Percentiles rank a stretch among this genome's conserved stretches.
These are phyloP conservation scores for Rubia tinctorum DNA, from an alignment of 305 asterid species.

Conservation along the genomic window DNA sequence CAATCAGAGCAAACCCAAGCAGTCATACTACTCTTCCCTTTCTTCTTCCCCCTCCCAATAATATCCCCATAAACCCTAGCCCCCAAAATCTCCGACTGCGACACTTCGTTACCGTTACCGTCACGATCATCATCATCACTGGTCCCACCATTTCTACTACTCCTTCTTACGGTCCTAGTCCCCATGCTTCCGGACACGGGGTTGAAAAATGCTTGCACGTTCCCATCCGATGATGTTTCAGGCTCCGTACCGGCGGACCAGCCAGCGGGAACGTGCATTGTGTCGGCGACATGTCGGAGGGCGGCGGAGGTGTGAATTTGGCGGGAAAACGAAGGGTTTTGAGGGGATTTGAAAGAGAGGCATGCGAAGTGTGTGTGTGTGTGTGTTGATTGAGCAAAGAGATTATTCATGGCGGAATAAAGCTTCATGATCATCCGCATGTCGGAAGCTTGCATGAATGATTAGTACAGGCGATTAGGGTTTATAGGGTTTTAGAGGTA, in stretches of 20 bases:
- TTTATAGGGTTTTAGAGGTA: conserved; percentile 23
- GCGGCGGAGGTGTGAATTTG: conserved; percentile 34
- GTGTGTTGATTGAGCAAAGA: conserved; percentile 25
- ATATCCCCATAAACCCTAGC: conserved; percentile 49
- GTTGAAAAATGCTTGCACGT: conserved; percentile 49
- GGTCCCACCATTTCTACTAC: conserved; percentile 3
- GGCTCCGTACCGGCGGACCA: conserved; percentile 31
- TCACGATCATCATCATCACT: conserved; percentile 6
- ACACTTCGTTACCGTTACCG: conserved; percentile 2
- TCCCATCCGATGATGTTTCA: conserved; percentile 14
- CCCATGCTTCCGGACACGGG: conserved; percentile 47
- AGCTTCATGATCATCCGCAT: conserved; percentile 62
- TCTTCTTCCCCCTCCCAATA: conserved; percentile 36
- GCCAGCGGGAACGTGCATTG: conserved; percentile 16
- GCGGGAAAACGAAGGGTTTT: conserved; percentile 31
- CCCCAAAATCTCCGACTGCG: conserved; percentile 20
- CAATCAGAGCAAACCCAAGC: conserved; percentile 75
- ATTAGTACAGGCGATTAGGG: background rate
- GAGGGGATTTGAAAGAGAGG: conserved; percentile 25
- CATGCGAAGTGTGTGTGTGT: conserved; percentile 16
- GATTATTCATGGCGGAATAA: conserved; percentile 36
- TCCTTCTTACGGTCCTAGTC: conserved; percentile 46
- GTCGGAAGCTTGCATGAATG: conserved; percentile 36
- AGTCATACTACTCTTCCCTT: conserved; percentile 50
- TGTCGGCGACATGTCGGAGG: conserved; percentile 21